Conservation (phyloP, 352 stramenopile species). For the Phytophthora megakarya region DNA sequence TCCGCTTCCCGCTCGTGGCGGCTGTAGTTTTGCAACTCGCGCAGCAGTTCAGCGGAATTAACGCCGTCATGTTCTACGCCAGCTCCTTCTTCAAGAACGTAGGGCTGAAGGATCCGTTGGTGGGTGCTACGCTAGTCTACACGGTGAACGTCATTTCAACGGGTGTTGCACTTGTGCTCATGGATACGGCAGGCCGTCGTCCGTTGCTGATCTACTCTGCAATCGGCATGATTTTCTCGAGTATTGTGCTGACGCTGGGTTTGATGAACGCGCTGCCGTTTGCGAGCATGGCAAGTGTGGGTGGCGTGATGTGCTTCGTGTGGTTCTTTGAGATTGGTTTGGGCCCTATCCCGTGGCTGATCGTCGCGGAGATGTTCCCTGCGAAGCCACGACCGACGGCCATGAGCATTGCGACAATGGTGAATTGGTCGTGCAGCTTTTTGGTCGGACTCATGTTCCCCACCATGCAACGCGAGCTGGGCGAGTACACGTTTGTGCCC, state of each 20-base stretch:
- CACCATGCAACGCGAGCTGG: constrained; percentile 85
- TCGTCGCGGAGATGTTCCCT: constrained; percentile 97
- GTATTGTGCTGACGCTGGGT: constrained; percentile 65
- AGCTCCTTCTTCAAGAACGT: constrained; percentile 81
- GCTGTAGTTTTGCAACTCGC: constrained; percentile 67
- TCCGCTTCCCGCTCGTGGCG: constrained; percentile 67
- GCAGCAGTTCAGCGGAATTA: constrained; percentile 79
- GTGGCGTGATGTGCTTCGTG: constrained; percentile 77
- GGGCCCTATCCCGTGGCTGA: constrained; percentile 95
- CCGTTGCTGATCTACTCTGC: constrained; percentile 76
- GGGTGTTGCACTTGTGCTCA: constrained; percentile 69
- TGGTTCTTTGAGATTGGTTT: constrained; percentile 77
- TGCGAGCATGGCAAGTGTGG: constrained; percentile 59
- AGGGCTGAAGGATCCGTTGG: constrained; percentile 64
- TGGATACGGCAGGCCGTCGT: constrained; percentile 73
- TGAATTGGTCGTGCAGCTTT: constrained; percentile 97
- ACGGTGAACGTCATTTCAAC: constrained; percentile 78
- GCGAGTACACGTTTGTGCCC: constrained; percentile 90
- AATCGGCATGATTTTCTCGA: constrained; percentile 71
- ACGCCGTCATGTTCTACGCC: constrained; percentile 83
- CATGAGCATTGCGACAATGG: constrained; percentile 92
- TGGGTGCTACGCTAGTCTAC: constrained; percentile 66
- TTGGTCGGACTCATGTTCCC: constrained; percentile 94
- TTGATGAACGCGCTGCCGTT: constrained; percentile 72
- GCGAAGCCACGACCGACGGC: constrained; percentile 91